Evolutionary conservation across 1,139 yeast genomes (phyloP).

Genomic region (Suhomyces ambrosiae): DNA sequence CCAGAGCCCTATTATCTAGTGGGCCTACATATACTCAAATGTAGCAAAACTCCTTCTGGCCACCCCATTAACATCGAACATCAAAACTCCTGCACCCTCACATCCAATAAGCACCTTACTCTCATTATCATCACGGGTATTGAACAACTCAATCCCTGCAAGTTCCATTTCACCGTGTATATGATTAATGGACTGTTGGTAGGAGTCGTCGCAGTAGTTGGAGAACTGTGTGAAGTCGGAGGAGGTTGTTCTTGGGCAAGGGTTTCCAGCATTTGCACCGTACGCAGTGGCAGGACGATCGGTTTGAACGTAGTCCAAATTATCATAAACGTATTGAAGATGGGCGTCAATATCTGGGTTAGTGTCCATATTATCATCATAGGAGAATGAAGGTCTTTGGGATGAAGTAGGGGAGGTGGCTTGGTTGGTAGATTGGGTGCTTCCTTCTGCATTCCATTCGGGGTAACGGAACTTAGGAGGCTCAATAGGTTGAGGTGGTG

Average conservation of each 20-base stretch:
- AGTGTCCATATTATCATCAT: conserved; percentile 4
- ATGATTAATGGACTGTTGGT: conserved; percentile 32
- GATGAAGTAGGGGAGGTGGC: conserved; percentile 20
- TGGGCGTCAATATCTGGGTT: conserved; percentile 15
- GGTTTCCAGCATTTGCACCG: conserved; percentile 1
- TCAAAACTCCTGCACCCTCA: conserved; percentile 46
- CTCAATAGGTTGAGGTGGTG: conserved; percentile 18
- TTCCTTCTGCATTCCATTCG: conserved; percentile 21
- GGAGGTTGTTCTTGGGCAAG: conserved; percentile 1
- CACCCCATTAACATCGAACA: conserved; percentile 45
- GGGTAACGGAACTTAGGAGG: conserved; percentile 30
- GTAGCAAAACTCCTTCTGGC: conserved; percentile 47
- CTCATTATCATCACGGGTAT: conserved; percentile 19
- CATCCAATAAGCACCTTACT: conserved; percentile 43
- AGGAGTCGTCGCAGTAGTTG: conserved; percentile 17
- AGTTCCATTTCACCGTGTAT: conserved; percentile 52
- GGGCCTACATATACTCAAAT: conserved; percentile 30
- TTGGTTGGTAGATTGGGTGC: not conserved
- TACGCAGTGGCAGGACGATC: conserved; percentile 3
- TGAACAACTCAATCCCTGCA: conserved; percentile 43
- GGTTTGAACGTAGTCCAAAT: conserved; percentile 18
- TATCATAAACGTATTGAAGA: conserved; percentile 18
- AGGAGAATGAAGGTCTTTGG: conserved; percentile 18
- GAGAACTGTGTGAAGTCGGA: conserved; percentile 9
- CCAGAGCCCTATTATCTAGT: too few relatives aligned